Base-by-base conservation (phyloP, 805 yeast species). In the Zygotorulaspora sp. region DNA sequence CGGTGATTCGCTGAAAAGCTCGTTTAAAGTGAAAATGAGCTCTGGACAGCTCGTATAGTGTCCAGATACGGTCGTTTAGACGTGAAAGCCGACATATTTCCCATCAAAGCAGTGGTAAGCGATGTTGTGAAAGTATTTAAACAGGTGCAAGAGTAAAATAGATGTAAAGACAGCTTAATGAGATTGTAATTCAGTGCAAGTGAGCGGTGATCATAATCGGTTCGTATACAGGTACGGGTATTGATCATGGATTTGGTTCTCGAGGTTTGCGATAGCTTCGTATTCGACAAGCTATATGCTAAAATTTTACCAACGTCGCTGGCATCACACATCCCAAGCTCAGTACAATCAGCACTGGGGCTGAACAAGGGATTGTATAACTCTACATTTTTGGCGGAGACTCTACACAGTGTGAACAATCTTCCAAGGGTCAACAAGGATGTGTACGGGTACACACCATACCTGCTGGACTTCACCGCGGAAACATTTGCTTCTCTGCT, bases 231-330 rank as follows among this genome's bases (percentile, higher is more conserved):
- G 23, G 23, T 21, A 21, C 30, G 9, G 28, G 28, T 19, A n/a
- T n/a, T 10, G 16, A 12, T 21, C 20, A 90, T 92, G 98, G 98
- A 92, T 81, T 68, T 92, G 55, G 88, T 87, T 16, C 72, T 92
- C 36, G 98, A 92, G 62, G 67, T 78, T 16, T 65, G 70, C 31
- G 98, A 92, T 64, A 71, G 84, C 32, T 84, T 66, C 51, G 53
- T 78, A 19, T 74, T 90, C 35, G 98, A 92, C 66, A 71, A 68
- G 58, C 66, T 77, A 12, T 90, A 88, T 53, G 84, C 97, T 20
- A 65, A 65, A 27, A 44, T 77, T 2, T 66, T 86, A 32, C 96
- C 96, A 11, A 67, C 71, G 6, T 63, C 77, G 7, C 60, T 79
- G 30, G 63, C 69, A 12, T 55, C 55, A 12, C 57, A 57, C 18